Conservation (phyloP, 768 basidiomycete species). For the Auricularia sp. region DNA sequence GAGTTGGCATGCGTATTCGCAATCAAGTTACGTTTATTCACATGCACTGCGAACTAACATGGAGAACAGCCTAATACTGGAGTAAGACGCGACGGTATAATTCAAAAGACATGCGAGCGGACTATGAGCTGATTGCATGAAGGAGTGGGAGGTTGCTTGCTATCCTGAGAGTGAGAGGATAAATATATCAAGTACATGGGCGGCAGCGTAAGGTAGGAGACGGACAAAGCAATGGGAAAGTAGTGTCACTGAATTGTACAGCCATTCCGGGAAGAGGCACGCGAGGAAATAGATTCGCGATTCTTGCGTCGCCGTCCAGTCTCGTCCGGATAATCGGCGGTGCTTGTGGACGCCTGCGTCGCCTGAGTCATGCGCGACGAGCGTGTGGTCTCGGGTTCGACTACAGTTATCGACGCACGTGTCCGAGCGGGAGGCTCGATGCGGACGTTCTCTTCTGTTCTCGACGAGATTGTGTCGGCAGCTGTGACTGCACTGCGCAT, state of each 20-base stretch:
- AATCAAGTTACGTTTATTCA: neutral
- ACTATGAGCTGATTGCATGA: neutral
- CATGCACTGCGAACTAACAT: neutral
- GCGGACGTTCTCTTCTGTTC: neutral
- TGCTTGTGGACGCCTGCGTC: neutral
- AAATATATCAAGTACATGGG: neutral
- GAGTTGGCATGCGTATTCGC: neutral
- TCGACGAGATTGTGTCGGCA: constrained; percentile 29
- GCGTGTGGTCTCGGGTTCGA: neutral
- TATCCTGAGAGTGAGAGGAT: neutral
- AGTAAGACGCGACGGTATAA: neutral
- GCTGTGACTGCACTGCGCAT: constrained; percentile 48
- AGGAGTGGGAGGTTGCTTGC: neutral
- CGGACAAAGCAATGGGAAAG: neutral
- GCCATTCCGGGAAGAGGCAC: neutral
- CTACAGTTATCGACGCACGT: neutral
- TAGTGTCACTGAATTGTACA: constrained; percentile 1
- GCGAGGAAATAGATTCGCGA: neutral
- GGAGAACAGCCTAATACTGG: neutral
- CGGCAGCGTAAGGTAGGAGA: neutral
- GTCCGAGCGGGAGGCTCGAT: neutral
- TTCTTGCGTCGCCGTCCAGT: constrained; percentile 1
- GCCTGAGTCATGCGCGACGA: neutral
- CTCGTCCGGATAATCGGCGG: neutral
- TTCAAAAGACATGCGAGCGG: neutral